These are phyloP conservation scores for Apocynum venetum DNA, from an alignment of 257 asterid genomes.

Conservation along the genomic window DNA sequence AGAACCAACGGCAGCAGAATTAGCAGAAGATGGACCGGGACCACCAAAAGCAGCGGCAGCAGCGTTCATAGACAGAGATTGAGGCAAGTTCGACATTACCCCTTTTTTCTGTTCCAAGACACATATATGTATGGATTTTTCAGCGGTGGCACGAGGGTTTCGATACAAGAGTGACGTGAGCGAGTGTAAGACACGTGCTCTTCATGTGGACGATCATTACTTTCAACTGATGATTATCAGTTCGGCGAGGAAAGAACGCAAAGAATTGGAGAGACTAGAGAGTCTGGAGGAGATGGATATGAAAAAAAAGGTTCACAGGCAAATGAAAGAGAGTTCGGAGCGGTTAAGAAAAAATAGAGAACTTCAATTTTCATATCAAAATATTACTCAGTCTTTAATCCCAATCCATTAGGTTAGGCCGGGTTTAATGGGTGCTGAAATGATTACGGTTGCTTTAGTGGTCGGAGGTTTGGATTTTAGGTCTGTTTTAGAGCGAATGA, in stretches of 20 bases:
- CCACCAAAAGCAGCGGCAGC: constrained; percentile 43
- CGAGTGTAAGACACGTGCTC: not conserved
- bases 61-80: constrained; percentile 34
- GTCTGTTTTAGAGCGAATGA: no score
- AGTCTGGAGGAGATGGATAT: not conserved
- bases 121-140: not conserved
- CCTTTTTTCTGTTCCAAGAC: not conserved
- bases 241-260: not conserved
- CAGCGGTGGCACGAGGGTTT: not conserved
- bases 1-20: constrained; percentile 18
- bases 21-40: constrained; percentile 22
- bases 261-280: not conserved
- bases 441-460: no score
- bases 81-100: constrained; percentile 43
- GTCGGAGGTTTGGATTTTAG: no score
- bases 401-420: no score
- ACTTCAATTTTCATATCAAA: no score
- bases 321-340: no score
- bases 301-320: no score
- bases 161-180: not conserved
- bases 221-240: not conserved
- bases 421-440: no score
- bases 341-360: no score
- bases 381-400: no score
- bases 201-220: constrained; percentile 1